phyloP scores from a whole-genome alignment of 306 rosid species.

The Senna tora region DNA sequence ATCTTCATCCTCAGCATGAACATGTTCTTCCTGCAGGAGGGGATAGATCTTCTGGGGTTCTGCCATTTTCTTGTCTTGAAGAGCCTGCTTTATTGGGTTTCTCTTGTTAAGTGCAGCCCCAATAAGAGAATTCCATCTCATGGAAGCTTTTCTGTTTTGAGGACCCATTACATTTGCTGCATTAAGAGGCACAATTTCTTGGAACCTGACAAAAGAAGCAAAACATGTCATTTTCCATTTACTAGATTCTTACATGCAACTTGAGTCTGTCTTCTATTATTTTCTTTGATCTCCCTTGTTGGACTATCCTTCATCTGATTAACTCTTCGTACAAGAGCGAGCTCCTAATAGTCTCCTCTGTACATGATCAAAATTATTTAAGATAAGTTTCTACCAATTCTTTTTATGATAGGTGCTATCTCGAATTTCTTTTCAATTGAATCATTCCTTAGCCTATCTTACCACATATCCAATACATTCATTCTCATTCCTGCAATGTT shows the following conservation, averaged over 20 bases:
- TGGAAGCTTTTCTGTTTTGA: constrained; percentile 47
- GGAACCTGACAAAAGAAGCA: constrained; percentile 56
- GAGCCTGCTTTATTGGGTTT: constrained; percentile 18
- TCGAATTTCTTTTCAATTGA: too few species aligned
- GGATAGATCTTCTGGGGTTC: constrained; percentile 55
- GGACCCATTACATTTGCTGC: constrained; percentile 72
- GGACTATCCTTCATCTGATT: too few species aligned
- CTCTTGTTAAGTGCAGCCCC: constrained; percentile 64
- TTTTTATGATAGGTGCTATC: too few species aligned
- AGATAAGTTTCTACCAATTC: too few species aligned
- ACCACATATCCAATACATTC: too few species aligned
- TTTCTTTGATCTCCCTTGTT: too few species aligned
- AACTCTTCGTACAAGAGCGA: too few species aligned
- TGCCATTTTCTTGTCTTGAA: constrained; percentile 37
- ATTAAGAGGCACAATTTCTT: constrained; percentile 89
- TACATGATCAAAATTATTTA: too few species aligned
- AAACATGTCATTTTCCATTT: not conserved
- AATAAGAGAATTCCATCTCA: constrained; percentile 69
- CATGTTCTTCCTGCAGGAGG: constrained; percentile 42
- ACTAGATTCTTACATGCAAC: constrained; percentile 13
- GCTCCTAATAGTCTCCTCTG: too few species aligned
- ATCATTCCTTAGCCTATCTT: too few species aligned
- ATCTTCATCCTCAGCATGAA: constrained; percentile 23
- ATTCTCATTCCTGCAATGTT: too few species aligned
- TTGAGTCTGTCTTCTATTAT: too few species aligned